Percentiles rank a stretch among this genome's conserved stretches.
These are phyloP conservation scores for Fusarium sarcochroum DNA, from an alignment of 2,329 filamentous ascomycete species.

Conservation along the genomic window DNA sequence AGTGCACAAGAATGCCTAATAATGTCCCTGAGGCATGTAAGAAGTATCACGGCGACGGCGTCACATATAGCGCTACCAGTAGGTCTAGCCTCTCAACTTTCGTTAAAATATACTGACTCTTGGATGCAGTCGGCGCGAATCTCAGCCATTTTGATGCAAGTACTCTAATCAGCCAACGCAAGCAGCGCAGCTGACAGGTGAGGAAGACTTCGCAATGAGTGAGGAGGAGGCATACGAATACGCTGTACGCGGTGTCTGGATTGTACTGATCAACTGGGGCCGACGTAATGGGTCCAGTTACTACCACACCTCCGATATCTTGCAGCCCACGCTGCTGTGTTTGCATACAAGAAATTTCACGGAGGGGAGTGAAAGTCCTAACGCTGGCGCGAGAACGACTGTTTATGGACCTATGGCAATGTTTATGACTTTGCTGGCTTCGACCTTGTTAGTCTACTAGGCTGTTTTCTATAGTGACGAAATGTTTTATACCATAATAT, in stretches of 20 bases:
- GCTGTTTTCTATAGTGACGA: neutral
- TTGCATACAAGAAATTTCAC: slow-evolving; percentile 28
- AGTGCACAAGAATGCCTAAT: neutral
- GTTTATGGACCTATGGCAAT: slow-evolving; percentile 1
- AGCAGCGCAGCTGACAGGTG: slow-evolving; percentile 2
- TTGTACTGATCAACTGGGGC: slow-evolving; percentile 29
- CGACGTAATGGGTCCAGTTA: neutral
- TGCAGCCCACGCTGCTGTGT: slow-evolving; percentile 22
- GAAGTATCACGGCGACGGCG: slow-evolving; percentile 12
- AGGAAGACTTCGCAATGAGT: slow-evolving; percentile 1
- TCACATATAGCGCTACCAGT: neutral
- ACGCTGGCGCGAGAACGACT: slow-evolving; percentile 7
- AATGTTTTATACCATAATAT: neutral
- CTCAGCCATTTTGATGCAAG: slow-evolving; percentile 14
- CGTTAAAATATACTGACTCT: neutral
- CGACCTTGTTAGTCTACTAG: slow-evolving; percentile 5
- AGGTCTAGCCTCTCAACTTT: neutral
- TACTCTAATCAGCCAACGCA: slow-evolving; percentile 7
- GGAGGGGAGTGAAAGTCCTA: slow-evolving; percentile 19
- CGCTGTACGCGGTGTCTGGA: slow-evolving; percentile 29
- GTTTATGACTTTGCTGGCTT: slow-evolving; percentile 5
- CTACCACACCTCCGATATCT: slow-evolving; percentile 1
- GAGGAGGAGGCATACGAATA: slow-evolving; percentile 23
- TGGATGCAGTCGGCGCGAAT: slow-evolving; percentile 4
- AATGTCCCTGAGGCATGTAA: slow-evolving; percentile 8